Conservation (phyloP, 2,329 filamentous ascomycete genomes). For the Achaetomium macrosporum region DNA sequence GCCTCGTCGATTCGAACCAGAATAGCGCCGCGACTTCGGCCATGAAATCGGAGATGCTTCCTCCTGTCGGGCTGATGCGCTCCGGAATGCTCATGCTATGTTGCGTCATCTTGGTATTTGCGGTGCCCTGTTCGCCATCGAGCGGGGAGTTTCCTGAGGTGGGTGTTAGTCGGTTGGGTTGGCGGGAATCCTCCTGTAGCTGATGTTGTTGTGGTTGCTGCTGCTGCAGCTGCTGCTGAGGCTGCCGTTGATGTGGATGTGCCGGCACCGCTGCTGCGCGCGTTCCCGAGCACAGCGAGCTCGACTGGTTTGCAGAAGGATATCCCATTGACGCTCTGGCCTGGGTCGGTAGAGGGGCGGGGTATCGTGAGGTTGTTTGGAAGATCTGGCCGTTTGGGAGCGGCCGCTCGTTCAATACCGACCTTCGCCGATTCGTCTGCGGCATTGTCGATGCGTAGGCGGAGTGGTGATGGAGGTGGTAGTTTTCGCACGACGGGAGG, state of each 20-base stretch:
- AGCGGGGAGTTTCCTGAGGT: constrained; percentile 20
- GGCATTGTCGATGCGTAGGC: constrained; percentile 12
- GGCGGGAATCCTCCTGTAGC: constrained; percentile 24
- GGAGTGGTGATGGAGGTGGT: constrained; percentile 14
- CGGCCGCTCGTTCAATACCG: constrained; percentile 21
- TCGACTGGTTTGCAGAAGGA: constrained; percentile 2
- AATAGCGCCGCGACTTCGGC: constrained; percentile 93
- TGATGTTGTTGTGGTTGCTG: constrained; percentile 2
- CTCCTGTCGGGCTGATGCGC: constrained; percentile 69
- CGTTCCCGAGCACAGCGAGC: neutral
- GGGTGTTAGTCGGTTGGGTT: constrained; percentile 35
- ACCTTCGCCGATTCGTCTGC: constrained; percentile 13
- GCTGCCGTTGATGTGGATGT: too few relatives aligned
- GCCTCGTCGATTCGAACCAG: constrained; percentile 90
- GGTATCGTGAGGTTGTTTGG: constrained; percentile 14
- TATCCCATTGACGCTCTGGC: constrained; percentile 1
- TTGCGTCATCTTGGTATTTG: constrained; percentile 43
- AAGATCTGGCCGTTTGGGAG: constrained; percentile 19
- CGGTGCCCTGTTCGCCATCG: constrained; percentile 30
- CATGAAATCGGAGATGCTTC: constrained; percentile 75
- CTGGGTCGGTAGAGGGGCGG: neutral
- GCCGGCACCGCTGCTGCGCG: neutral
- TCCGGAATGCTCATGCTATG: constrained; percentile 66
- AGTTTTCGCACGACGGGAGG: constrained; percentile 27
- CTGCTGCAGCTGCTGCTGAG: constrained; percentile 2